phyloP scores from a whole-genome alignment of 1,139 yeast genomes.

The Kurtzmaniella quercitrusa region DNA sequence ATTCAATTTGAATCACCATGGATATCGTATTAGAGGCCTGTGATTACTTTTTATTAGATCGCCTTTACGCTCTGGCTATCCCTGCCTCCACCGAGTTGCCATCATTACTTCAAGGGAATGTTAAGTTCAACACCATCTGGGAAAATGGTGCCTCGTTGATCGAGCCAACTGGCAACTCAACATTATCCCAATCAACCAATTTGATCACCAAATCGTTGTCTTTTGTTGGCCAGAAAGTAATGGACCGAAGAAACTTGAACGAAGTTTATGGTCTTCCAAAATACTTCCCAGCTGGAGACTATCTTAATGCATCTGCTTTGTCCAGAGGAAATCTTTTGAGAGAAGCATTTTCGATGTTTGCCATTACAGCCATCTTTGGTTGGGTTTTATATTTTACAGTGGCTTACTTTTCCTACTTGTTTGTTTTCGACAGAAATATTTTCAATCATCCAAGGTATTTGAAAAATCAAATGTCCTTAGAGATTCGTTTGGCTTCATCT shows the following conservation, averaged over 20 bases:
- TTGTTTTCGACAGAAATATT: conserved; percentile 80
- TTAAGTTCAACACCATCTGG: neutral
- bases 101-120: conserved; percentile 8
- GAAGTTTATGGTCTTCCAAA: conserved; percentile 41
- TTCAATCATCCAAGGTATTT: conserved; percentile 95
- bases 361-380: conserved; percentile 80
- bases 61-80: conserved; percentile 53
- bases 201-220: conserved; percentile 13
- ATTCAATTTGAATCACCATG: conserved; percentile 41
- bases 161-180: neutral
- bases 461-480: conserved; percentile 86
- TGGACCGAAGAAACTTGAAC: conserved; percentile 25
- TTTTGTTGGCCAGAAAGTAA: conserved; percentile 16
- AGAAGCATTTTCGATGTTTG: conserved; percentile 62
- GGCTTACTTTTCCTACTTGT: conserved; percentile 70
- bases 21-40: conserved; percentile 81
- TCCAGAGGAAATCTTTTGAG: conserved; percentile 71
- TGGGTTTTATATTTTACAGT: conserved; percentile 73
- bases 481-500: conserved; percentile 69
- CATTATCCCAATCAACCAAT: neutral
- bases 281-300: conserved; percentile 42
- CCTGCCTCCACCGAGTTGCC: conserved; percentile 17
- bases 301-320: conserved; percentile 58
- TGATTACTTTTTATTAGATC: conserved; percentile 72
- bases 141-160: neutral